Percentiles rank a stretch among this genome's conserved stretches.
Evolutionary conservation across 2,329 filamentous ascomycete genomes (phyloP).

Genomic region (Microdochium nivale): DNA sequence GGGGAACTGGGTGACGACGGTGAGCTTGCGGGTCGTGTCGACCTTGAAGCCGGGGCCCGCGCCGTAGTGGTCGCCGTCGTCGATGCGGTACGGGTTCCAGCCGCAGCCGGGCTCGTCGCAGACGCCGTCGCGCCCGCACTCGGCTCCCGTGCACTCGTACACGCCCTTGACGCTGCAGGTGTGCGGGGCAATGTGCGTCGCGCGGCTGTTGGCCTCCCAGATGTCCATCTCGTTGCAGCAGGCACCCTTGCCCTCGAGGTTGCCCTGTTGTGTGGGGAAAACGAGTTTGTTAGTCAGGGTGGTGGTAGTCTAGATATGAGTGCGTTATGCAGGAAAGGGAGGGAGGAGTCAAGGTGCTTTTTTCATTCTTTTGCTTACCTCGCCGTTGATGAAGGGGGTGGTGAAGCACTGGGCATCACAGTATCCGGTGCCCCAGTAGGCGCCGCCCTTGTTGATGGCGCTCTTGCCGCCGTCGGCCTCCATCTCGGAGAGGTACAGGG

Average conservation of each 20-base stretch:
- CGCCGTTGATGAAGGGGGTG: conserved; percentile 26
- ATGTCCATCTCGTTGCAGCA: conserved; percentile 30
- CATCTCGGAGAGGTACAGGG: conserved; percentile 55
- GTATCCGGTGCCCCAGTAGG: conserved; percentile 27
- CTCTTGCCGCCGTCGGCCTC: conserved; percentile 44
- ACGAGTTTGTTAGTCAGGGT: background rate
- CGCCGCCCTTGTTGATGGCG: conserved; percentile 28
- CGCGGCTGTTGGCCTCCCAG: conserved; percentile 27
- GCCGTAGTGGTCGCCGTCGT: conserved; percentile 22
- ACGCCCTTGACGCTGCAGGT: conserved; percentile 22
- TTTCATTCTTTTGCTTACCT: too few relatives aligned
- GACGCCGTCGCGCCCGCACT: conserved; percentile 18
- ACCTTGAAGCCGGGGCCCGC: conserved; percentile 17
- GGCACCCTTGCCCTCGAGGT: conserved; percentile 21
- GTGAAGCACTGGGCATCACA: conserved; percentile 27
- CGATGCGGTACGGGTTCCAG: conserved; percentile 25
- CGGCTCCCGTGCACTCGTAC: conserved; percentile 20
- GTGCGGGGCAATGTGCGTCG: conserved; percentile 25
- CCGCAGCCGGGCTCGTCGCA: conserved; percentile 26
- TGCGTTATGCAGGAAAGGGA: too few relatives aligned
- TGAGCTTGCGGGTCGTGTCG: conserved; percentile 24
- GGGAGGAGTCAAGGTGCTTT: too few relatives aligned
- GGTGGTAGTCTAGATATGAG: too few relatives aligned
- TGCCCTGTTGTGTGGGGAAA: conserved; percentile 15
- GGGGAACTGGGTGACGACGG: conserved; percentile 26